Evolutionary conservation across 2,329 filamentous ascomycete species (phyloP).

Genomic region (Fusarium chlamydosporum): DNA sequence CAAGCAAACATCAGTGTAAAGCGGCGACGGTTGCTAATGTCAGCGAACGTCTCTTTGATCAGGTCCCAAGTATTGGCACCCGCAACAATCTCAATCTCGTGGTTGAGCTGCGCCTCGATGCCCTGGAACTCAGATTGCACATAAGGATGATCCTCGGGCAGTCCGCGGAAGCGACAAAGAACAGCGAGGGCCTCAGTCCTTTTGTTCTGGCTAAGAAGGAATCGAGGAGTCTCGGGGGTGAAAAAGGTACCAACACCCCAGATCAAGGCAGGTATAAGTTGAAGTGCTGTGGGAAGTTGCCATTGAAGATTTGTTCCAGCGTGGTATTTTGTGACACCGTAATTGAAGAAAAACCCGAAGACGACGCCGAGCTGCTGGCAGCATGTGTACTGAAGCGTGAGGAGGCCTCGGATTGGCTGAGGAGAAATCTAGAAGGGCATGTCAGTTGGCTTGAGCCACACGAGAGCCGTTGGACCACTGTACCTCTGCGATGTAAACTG

Average conservation of each 20-base stretch:
- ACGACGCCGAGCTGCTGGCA: conserved; percentile 55
- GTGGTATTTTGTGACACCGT: conserved; percentile 53
- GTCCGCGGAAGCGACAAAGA: conserved; percentile 43
- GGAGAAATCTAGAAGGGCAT: conserved; percentile 39
- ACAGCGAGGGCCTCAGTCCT: conserved; percentile 37
- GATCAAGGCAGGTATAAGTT: conserved; percentile 46
- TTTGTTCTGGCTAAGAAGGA: conserved; percentile 45
- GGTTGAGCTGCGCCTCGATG: conserved; percentile 53
- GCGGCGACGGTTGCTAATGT: conserved; percentile 49
- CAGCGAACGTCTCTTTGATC: conserved; percentile 53
- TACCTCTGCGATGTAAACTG: conserved; percentile 52
- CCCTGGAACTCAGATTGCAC: conserved; percentile 48
- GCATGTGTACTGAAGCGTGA: conserved; percentile 54
- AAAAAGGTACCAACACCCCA: conserved; percentile 49
- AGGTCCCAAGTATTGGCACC: conserved; percentile 52
- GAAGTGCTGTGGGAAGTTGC: conserved; percentile 49
- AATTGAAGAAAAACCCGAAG: conserved; percentile 56
- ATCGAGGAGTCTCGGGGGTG: conserved; percentile 49
- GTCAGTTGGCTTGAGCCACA: rapidly evolving
- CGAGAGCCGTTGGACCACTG: rapidly evolving
- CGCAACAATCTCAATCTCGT: conserved; percentile 54
- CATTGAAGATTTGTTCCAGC: conserved; percentile 47
- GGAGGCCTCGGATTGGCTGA: conserved; percentile 51
- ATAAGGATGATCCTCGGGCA: conserved; percentile 51
- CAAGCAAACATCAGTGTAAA: conserved; percentile 53